These are phyloP conservation scores for Peniophora sp. DNA, from an alignment of 1,284 basidiomycete genomes.

Conservation along the genomic window DNA sequence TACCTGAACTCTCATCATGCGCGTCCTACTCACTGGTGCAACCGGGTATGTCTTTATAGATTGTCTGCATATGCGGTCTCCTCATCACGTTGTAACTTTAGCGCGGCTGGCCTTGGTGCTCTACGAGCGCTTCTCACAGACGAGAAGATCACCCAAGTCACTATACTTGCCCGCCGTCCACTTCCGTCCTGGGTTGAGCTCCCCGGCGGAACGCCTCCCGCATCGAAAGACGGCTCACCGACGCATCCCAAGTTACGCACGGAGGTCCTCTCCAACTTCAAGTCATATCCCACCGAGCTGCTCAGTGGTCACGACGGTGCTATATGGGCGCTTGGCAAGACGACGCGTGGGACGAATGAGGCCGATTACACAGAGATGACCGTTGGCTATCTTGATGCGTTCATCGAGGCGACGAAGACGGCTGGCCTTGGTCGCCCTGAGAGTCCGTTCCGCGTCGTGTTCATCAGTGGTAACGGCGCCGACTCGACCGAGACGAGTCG, in stretches of 20 bases:
- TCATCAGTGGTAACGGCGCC: conserved; percentile 21
- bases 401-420: conserved; percentile 21
- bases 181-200: conserved; percentile 25
- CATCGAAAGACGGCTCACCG: not conserved
- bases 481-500: conserved; percentile 19
- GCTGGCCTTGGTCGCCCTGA: conserved; percentile 18
- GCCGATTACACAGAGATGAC: conserved; percentile 28
- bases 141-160: conserved; percentile 22
- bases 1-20: conserved; percentile 5
- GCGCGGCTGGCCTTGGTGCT: conserved; percentile 26
- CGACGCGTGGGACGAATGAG: conserved; percentile 22
- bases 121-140: conserved; percentile 28
- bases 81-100: not conserved
- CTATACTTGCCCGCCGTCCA: conserved; percentile 25
- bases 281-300: conserved; percentile 23
- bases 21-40: conserved; percentile 12
- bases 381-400: conserved; percentile 23
- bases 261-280: conserved; percentile 26
- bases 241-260: conserved; percentile 17
- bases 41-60: conserved; percentile 8
- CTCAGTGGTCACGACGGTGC: conserved; percentile 28
- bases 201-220: conserved; percentile 17
- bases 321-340: conserved; percentile 29
- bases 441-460: conserved; percentile 23
- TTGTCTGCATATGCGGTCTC: not conserved